A percentile compares a stretch with the other conserved stretches of the same genome.
Conservation (phyloP, 2,329 filamentous ascomycete genomes). For the Xylariaceae sp. region DNA sequence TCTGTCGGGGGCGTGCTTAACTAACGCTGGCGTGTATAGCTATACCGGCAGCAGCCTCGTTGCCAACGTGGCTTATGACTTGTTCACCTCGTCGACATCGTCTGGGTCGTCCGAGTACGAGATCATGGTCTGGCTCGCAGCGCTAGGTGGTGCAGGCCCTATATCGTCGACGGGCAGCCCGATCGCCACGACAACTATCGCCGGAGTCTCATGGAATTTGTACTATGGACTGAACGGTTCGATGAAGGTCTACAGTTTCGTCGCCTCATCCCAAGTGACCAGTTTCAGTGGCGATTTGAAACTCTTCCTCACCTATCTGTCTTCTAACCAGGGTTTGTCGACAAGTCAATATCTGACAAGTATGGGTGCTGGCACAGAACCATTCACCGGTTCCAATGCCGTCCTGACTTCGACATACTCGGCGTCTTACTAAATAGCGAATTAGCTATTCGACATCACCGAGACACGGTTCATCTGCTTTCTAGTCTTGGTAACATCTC, state of each 20-base stretch:
- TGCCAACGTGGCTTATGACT: slow-evolving; percentile 58
- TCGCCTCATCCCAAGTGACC: slow-evolving; percentile 36
- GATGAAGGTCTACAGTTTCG: slow-evolving; percentile 55
- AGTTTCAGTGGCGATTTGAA: slow-evolving; percentile 53
- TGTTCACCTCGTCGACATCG: slow-evolving; percentile 50
- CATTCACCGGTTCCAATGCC: slow-evolving; percentile 46
- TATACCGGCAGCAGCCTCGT: slow-evolving; percentile 49
- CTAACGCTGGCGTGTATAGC: slow-evolving; percentile 19
- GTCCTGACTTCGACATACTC: slow-evolving; percentile 35
- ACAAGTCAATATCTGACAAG: slow-evolving; percentile 49
- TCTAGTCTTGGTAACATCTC: no score
- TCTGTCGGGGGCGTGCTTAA: not conserved
- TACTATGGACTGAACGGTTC: slow-evolving; percentile 54
- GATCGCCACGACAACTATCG: slow-evolving; percentile 52
- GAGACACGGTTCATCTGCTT: not conserved
- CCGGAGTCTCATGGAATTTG: slow-evolving; percentile 51
- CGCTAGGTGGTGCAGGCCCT: slow-evolving; percentile 28
- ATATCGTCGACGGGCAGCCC: slow-evolving; percentile 45
- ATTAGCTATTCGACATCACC: not conserved
- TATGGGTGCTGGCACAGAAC: slow-evolving; percentile 50
- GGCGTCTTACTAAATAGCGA: slow-evolving; percentile 12
- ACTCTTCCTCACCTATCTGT: slow-evolving; percentile 53
- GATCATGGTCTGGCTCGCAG: slow-evolving; percentile 42
- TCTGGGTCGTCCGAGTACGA: slow-evolving; percentile 53
- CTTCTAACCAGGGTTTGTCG: slow-evolving; percentile 40